Conservation (phyloP, 805 yeast species). For the Cyberlindnera amylophila region DNA sequence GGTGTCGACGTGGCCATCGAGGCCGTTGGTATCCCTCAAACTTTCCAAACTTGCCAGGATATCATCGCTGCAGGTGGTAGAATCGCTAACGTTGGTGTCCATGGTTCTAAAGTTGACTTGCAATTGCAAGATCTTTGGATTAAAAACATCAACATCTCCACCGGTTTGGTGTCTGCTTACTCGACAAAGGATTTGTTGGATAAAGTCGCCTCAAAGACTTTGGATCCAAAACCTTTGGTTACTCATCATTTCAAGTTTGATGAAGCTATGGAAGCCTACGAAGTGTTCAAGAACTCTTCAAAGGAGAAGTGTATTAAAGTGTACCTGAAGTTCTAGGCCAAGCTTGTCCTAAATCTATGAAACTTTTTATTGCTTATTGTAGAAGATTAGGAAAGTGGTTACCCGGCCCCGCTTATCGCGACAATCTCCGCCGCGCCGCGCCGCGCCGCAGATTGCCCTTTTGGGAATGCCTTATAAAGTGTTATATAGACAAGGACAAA, state of each 20-base stretch:
- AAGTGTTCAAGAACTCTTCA: conserved; percentile 46
- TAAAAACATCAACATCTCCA: conserved; percentile 38
- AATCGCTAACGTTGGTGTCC: conserved; percentile 60
- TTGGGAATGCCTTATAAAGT: too few relatives aligned
- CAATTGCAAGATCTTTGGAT: conserved; percentile 42
- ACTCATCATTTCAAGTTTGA: conserved; percentile 54
- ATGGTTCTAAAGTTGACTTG: conserved; percentile 38
- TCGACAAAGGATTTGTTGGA: conserved; percentile 36
- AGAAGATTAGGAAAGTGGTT: too few relatives aligned
- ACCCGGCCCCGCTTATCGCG: too few relatives aligned
- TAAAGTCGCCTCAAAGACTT: conserved; percentile 28
- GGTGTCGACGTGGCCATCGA: conserved; percentile 60
- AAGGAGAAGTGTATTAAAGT: conserved; percentile 53
- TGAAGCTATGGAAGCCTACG: conserved; percentile 57
- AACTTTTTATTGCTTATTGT: too few relatives aligned
- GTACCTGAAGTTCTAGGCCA: conserved; percentile 16
- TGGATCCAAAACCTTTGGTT: conserved; percentile 48
- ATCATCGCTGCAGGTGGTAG: conserved; percentile 55
- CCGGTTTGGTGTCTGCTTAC: conserved; percentile 46
- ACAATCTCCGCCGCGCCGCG: too few relatives aligned
- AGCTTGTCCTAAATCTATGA: too few relatives aligned
- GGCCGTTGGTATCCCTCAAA: conserved; percentile 60
- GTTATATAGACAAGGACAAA: too few relatives aligned
- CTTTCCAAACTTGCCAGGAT: conserved; percentile 54
- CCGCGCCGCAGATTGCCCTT: too few relatives aligned